Base-by-base conservation (phyloP, 148 eudicot genomes). In the Vaccinium corymbosum region DNA sequence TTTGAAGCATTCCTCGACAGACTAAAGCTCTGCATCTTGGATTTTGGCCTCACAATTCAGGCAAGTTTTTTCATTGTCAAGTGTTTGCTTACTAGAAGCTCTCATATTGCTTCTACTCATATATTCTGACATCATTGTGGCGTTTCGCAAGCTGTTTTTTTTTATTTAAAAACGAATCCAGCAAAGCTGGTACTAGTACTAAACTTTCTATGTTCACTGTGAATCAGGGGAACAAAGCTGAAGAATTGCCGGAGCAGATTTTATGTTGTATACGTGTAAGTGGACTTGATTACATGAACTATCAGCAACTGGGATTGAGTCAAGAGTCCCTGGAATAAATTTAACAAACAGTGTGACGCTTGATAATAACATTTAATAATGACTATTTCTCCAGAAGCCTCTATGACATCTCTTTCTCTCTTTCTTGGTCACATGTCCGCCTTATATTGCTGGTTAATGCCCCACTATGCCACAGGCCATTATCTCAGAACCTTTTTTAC, bases 31-130 rank as follows among this genome's bases (percentile, higher is more conserved):
- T 92, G 98, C 75, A 85, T 91, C 51, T 87, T 96, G 79, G 97
- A 93, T 87, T 89, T 94, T 51, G 99, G 98, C 48, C 94, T 96
- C 84, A 96, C 99, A 49, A 94, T 94, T 84, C 99, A 96, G 95
- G 98, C 87, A 90, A 91, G 93, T 86, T 22, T 68, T 71, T 22
- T 22, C 38, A n/a, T 62, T 62, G 68, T 38, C 16, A 12, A 8
- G 46, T 56, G n/a, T 11, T 14, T 78, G n/a, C 48, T 19, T 3
- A 57, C 13, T 56, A 25, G 50, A 17, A 56, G 50, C 57, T 56
- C 16, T 56, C 50, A 55, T 79, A 56, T 68, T 79, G 42, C 27
- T 79, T 79, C 27, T 29, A 48, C 19, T 35, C 59, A 15, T 27
- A 1, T 42, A 7, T 61, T 35, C 59, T 53, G n/a, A 52, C 20